Evolutionary conservation across 345 rosid species (phyloP), one percentile per base, ranked within the genome.

Genomic region (Syzygium jambos): DNA sequence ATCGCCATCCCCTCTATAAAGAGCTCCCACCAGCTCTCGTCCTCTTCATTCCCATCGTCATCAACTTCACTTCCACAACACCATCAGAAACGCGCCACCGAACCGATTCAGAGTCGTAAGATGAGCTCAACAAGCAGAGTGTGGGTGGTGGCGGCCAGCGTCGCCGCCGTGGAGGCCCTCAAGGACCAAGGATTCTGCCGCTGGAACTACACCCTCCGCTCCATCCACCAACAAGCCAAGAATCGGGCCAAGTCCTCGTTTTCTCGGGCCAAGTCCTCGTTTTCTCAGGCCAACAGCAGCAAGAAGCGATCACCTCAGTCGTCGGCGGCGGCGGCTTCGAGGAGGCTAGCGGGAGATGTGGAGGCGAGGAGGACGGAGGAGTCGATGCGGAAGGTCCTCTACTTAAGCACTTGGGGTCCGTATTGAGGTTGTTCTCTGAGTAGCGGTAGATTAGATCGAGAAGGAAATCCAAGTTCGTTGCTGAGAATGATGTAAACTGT

Each of bases 321-420:
- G 51, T 57, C 85, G 1, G 17, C 57, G 9, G 57, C 51, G 34
- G 6, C 87, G 51, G 87, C 41, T 8, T 82, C 91, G 9, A 51
- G 46, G 11, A 87, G 34, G 59, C 10, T 52, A 21, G 30, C 27
- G 61, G 52, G 65, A 41, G 88, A 52, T 34, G 88, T 86, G 29
- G 86, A 89, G 86, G 52, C 85, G 11, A 89, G 84, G 29, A 86
- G 61, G 65, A 89, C 93, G 15, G 93, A 93, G 52, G 94, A 94
- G 87, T 92, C 95, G 1, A 27, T 91, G 53, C 88, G 93, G 87
- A 92, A 87, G 77, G 92, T 94, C 88, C 91, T 92, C 92, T 93
- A 91, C 89, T 88, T 94, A 90, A 93, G 95, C 87, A 89, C 93
- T 80, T 92, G 94, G 96, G 93, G 92, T 87, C 93, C 94, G 5